These are phyloP conservation scores for Camellia granthamiana DNA, from an alignment of 148 eudicot genomes.

Conservation along the genomic window DNA sequence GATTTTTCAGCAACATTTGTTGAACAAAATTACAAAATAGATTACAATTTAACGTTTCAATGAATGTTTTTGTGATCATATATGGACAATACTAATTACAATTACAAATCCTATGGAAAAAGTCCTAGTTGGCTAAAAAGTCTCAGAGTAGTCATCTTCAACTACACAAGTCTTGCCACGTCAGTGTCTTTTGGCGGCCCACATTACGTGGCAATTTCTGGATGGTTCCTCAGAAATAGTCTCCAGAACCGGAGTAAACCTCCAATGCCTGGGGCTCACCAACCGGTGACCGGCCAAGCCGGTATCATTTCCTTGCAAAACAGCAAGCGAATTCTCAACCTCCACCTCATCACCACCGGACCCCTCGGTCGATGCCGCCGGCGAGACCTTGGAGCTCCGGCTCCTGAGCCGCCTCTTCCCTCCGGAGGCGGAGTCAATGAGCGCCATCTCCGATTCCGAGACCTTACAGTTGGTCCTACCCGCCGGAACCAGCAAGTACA, in stretches of 20 bases:
- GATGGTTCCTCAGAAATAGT: slow-evolving; percentile 26
- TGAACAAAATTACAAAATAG: too few species aligned
- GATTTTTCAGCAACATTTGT: too few species aligned
- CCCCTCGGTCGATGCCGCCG: slow-evolving; percentile 8
- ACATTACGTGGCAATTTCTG: neutral
- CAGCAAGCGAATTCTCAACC: neutral
- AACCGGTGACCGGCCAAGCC: slow-evolving; percentile 18
- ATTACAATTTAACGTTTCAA: too few species aligned
- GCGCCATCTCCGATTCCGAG: slow-evolving; percentile 24
- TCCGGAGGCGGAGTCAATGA: slow-evolving; percentile 16
- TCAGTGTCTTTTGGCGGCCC: neutral
- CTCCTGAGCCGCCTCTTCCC: slow-evolving; percentile 3
- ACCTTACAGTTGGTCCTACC: slow-evolving; percentile 27
- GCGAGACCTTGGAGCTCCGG: slow-evolving; percentile 33
- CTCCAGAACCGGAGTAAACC: slow-evolving; percentile 29
- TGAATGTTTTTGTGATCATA: too few species aligned
- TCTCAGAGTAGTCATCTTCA: neutral
- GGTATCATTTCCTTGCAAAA: slow-evolving; percentile 13
- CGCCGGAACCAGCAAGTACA: slow-evolving; percentile 35
- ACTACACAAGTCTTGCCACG: neutral
- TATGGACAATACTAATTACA: too few species aligned
- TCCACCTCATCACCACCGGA: neutral
- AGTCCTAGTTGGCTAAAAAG: too few species aligned
- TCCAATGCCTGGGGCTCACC: slow-evolving; percentile 27
- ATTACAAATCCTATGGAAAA: too few species aligned